These are phyloP conservation scores for Mesembryanthemum crystallinum DNA, from an alignment of 148 eudicot species.

Conservation along the genomic window DNA sequence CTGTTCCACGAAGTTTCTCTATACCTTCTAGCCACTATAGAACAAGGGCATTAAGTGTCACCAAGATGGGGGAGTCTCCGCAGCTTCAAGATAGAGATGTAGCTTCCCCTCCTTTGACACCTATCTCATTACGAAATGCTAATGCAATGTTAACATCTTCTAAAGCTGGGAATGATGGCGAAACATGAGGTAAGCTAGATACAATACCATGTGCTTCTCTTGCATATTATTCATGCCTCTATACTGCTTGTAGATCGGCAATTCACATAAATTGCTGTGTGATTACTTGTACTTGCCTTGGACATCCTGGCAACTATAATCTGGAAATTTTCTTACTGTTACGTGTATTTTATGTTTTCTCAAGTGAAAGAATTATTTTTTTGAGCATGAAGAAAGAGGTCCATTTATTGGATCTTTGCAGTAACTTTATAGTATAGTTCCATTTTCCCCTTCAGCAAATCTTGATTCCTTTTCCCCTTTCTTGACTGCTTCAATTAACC, in stretches of 20 bases:
- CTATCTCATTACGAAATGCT: conserved; percentile 55
- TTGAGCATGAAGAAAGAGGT: no score
- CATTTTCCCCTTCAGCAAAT: no score
- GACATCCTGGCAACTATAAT: no score
- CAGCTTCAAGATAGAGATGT: conserved; percentile 34
- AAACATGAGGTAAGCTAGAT: conserved; percentile 25
- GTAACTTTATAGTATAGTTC: no score
- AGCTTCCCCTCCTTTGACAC: conserved; percentile 77
- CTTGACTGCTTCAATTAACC: no score
- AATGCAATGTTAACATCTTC: conserved; percentile 21
- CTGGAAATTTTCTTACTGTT: no score
- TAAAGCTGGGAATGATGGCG: conserved; percentile 25
- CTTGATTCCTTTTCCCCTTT: no score
- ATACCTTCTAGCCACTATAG: conserved; percentile 77
- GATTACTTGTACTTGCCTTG: background rate
- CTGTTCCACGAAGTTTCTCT: conserved; percentile 75
- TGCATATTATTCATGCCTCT: background rate
- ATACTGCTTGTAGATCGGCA: background rate
- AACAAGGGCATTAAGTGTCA: conserved; percentile 36
- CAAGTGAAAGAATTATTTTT: no score
- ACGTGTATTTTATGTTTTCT: no score
- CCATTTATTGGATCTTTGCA: no score
- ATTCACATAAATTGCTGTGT: background rate
- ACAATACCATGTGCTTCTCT: background rate
- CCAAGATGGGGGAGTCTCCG: conserved; percentile 50